A percentile compares a stretch with the other conserved stretches of the same genome.
phyloP scores from a whole-genome alignment of 2,329 filamentous ascomycete species.

The Thermomyces lanuginosus region DNA sequence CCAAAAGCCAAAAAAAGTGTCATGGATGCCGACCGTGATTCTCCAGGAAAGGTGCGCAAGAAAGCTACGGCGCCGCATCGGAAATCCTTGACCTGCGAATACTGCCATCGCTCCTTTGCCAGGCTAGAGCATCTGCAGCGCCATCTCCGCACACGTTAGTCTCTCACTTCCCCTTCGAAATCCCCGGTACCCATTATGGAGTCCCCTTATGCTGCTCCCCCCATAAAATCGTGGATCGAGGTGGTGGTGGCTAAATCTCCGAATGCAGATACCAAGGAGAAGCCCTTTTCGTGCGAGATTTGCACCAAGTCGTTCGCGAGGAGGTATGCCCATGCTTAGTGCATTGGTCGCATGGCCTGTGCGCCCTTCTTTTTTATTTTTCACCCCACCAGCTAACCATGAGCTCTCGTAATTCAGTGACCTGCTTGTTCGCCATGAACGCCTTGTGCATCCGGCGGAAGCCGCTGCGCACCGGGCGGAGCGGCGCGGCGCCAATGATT shows the following conservation, averaged over 20 bases:
- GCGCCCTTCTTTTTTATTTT: no score
- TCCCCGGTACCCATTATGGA: conserved; percentile 2
- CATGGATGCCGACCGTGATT: conserved; percentile 26
- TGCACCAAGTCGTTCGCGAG: conserved; percentile 34
- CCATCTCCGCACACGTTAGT: conserved; percentile 35
- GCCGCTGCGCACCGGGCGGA: conserved; percentile 23
- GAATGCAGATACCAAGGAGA: conserved; percentile 32
- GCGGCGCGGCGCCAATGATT: conserved; percentile 15
- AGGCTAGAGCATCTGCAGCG: conserved; percentile 35
- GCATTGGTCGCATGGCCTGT: no score
- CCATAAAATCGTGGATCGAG: no score
- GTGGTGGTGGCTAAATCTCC: not conserved
- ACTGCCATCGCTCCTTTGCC: conserved; percentile 33
- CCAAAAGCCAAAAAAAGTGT: no score
- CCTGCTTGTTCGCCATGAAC: conserved; percentile 34
- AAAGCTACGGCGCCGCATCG: conserved; percentile 25
- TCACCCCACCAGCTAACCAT: no score
- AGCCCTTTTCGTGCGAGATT: conserved; percentile 34
- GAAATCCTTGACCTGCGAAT: conserved; percentile 33
- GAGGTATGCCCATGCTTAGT: conserved; percentile 17
- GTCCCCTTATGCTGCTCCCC: not conserved
- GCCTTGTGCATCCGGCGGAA: conserved; percentile 32
- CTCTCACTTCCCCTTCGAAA: conserved; percentile 13
- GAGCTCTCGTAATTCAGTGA: conserved; percentile 26
- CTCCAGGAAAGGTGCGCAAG: conserved; percentile 24